Evolutionary conservation across 2,329 filamentous ascomycete species (phyloP).

Genomic region (Curvularia lunata): DNA sequence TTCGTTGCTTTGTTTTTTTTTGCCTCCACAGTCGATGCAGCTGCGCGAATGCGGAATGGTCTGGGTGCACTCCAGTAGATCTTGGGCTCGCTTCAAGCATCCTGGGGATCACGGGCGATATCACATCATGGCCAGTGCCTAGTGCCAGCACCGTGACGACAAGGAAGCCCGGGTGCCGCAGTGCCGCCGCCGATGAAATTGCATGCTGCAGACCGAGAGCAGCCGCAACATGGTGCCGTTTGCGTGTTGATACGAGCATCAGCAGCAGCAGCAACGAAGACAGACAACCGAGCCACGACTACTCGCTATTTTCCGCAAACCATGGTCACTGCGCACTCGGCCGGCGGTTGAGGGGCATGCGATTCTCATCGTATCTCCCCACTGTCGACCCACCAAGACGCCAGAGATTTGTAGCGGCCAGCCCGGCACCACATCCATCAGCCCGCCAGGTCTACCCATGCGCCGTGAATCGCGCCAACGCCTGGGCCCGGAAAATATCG

Average conservation of each 20-base stretch:
- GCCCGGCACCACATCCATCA: constrained; percentile 5
- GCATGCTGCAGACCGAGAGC: background rate
- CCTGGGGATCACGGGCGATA: constrained; percentile 6
- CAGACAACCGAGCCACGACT: too few relatives aligned
- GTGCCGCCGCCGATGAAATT: background rate
- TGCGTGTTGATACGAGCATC: background rate
- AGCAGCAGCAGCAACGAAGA: background rate
- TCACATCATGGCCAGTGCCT: constrained; percentile 1
- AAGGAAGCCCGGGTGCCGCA: background rate
- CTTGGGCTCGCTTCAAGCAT: constrained; percentile 10
- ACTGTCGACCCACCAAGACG: constrained; percentile 22
- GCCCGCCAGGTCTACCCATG: constrained; percentile 20
- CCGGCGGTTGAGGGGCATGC: constrained; percentile 5
- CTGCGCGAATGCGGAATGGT: background rate
- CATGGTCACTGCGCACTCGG: constrained; percentile 1
- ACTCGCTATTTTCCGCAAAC: background rate
- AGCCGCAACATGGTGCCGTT: background rate
- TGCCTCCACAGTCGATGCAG: background rate
- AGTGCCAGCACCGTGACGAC: constrained; percentile 5
- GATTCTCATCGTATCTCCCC: constrained; percentile 10
- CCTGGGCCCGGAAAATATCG: constrained; percentile 22
- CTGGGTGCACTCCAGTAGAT: background rate
- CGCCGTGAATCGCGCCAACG: constrained; percentile 10
- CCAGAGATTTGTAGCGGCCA: constrained; percentile 8
- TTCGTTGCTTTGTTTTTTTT: background rate